Evolutionary conservation across 1,284 basidiomycete species (phyloP), one percentile per base, ranked within the genome.

Genomic region (Entoloma clypeatum): DNA sequence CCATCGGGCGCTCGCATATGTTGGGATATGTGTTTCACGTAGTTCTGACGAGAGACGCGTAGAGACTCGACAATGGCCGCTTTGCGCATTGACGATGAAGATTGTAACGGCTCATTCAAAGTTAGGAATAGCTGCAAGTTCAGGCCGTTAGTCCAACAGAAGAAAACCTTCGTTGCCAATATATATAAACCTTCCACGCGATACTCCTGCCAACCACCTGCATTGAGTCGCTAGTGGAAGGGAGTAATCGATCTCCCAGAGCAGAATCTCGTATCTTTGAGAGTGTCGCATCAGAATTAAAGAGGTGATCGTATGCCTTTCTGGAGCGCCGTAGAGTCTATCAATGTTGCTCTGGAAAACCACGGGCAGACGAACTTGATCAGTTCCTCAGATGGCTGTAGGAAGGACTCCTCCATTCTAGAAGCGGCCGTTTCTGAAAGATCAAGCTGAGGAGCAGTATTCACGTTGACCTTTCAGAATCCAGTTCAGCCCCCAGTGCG

Each of bases 1-100:
- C 84, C 86, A 58, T 90, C 87, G 18, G 86, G 86, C 0, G 87
- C 84, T 41, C 70, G 77, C 73, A 87, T 78, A 54, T 79, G 77
- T 49, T 86, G 75, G 34, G 75, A 58, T 22, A 86, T 58, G 31
- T 77, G 55, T 11, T 62, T 58, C 8, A 67, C 63, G 58, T 78
- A 88, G 39, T 68, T 62, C 45, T 68, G 67, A 28, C 86, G 74
- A 25, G 67, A 67, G 4, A 50, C 50, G 13, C 69, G 67, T 30
- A 85, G 55, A 5, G 67, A 59, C 23, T 72, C 65, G 23, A 79
- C 55, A 10, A 77, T 66, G 36, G 68, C 60, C 9, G 57, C 55
- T 30, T 74, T 64, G 6, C 68, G 60, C 11, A 69, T 64, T 31
- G 75, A 62, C 5, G 71, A 58, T 4, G 69, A 63, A 10, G 64